Evolutionary conservation across 176 grass and related monocot genomes (phyloP), one percentile per base, ranked within the genome.

Genomic region (Cenchrus americanus): DNA sequence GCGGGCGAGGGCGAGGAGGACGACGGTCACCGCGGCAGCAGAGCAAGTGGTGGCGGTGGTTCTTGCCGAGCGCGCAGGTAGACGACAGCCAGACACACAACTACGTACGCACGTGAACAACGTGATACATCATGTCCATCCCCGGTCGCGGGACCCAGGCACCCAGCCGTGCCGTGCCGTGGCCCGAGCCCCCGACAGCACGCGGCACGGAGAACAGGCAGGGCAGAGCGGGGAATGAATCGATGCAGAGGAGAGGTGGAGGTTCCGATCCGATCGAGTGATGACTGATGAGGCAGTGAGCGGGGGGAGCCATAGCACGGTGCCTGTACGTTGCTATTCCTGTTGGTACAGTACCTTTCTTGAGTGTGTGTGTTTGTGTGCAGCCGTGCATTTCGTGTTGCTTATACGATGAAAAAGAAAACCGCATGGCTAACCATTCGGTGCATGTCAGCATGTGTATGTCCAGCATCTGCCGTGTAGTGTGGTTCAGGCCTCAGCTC

Each of bases 1-100:
- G n/a, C 75, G 21, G 83, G 42, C 1, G 71, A 89, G 2, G 61
- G 66, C 41, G 66, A 85, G 12, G 59, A 87, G 7, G 60, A 66
- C 21, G 67, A 86, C 26, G 32, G n/a, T 15, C 21, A 62, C 48
- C 30, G 12, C 27, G 21, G 42, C 63, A 12, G 63, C 65, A 52
- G 3, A 2, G 8, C n/a, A 13, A 8, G 44, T 2, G 46, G 51
- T 8, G 2, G 44, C 1, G 46, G 34, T 8, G 2, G 3, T 8
- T 11, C 41, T 10, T 2, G 24, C 23, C 13, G 43, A 5, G 43
- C 17, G 61, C 47, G 32, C 62, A 80, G 4, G 46, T 66, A 30
- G 21, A 1, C 0, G 1, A 13, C 13, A 5, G 64, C 12, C 70
- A 8, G 17, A 37, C 76, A 21, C 60, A 22, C 41, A 62, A 5